Evolutionary conservation across 2,329 filamentous ascomycete species (phyloP).

Genomic region (Fusarium albosuccineum): DNA sequence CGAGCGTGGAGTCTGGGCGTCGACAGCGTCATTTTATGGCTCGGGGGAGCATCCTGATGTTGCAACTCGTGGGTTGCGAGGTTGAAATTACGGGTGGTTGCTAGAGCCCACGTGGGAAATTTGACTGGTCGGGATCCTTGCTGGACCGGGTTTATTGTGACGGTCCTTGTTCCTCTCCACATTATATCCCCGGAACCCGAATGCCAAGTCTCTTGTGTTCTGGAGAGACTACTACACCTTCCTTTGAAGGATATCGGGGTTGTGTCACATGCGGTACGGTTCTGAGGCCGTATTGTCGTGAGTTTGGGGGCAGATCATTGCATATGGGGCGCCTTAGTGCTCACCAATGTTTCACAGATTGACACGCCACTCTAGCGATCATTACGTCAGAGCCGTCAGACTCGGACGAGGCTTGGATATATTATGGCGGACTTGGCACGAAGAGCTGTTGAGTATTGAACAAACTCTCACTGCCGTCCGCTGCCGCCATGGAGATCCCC

Average conservation of each 20-base stretch:
- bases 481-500: conserved; percentile 9
- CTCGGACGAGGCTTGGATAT: neutral
- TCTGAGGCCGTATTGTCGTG: too few species aligned
- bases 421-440: neutral
- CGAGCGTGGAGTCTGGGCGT: conserved; percentile 21
- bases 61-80: neutral
- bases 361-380: conserved; percentile 5
- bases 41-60: neutral
- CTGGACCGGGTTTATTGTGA: neutral
- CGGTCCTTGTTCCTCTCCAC: neutral
- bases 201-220: too few species aligned
- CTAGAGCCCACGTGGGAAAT: conserved; percentile 35
- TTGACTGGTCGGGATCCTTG: conserved; percentile 26
- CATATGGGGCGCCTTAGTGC: neutral
- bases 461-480: neutral
- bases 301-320: too few species aligned
- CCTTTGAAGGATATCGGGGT: too few species aligned
- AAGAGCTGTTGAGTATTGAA: neutral
- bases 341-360: conserved; percentile 2
- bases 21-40: conserved; percentile 22
- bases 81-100: conserved; percentile 28
- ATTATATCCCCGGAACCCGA: neutral
- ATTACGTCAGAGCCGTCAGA: conserved; percentile 6
- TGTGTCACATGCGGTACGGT: too few species aligned
- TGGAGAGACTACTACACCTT: too few species aligned